These are phyloP conservation scores for Neonectria punicea DNA, from an alignment of 2,329 filamentous ascomycete species.

Conservation along the genomic window DNA sequence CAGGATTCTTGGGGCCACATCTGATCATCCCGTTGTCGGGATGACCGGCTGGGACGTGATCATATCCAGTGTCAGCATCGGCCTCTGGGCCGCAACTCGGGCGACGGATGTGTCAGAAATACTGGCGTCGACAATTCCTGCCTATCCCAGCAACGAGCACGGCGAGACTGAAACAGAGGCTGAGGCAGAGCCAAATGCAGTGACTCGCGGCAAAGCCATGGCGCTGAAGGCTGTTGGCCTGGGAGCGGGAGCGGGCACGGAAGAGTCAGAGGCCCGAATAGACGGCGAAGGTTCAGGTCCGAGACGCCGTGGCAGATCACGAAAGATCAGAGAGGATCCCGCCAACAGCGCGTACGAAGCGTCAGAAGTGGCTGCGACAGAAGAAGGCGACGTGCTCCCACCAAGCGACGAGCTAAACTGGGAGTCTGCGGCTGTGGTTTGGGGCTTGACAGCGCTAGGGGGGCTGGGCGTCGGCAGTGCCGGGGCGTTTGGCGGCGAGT, in stretches of 20 bases:
- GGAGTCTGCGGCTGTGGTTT: slow-evolving; percentile 59
- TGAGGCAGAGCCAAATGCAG: slow-evolving; percentile 3
- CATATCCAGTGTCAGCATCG: slow-evolving; percentile 63
- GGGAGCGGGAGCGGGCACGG: slow-evolving; percentile 5
- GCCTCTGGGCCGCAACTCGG: slow-evolving; percentile 66
- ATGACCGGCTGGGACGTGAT: slow-evolving; percentile 69
- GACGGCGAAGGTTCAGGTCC: background rate
- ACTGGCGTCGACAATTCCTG: slow-evolving; percentile 51
- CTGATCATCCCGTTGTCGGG: slow-evolving; percentile 67
- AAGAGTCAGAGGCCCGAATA: background rate
- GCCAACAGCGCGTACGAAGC: slow-evolving; percentile 51
- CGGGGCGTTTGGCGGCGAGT: slow-evolving; percentile 60
- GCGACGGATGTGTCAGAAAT: slow-evolving; percentile 62
- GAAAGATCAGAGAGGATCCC: slow-evolving; percentile 26
- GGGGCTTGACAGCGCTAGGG: slow-evolving; percentile 56
- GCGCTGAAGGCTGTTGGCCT: slow-evolving; percentile 1
- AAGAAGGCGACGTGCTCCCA: slow-evolving; percentile 56
- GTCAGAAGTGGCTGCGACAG: slow-evolving; percentile 43
- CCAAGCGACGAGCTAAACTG: slow-evolving; percentile 47
- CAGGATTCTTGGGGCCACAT: slow-evolving; percentile 60
- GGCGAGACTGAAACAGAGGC: slow-evolving; percentile 33
- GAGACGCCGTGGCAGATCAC: slow-evolving; percentile 10
- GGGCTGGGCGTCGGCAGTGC: slow-evolving; percentile 58
- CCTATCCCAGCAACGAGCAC: slow-evolving; percentile 2
- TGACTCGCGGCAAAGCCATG: slow-evolving; percentile 2